Conservation (phyloP, 179 eudicot genomes). For the Patellifolia procumbens region DNA sequence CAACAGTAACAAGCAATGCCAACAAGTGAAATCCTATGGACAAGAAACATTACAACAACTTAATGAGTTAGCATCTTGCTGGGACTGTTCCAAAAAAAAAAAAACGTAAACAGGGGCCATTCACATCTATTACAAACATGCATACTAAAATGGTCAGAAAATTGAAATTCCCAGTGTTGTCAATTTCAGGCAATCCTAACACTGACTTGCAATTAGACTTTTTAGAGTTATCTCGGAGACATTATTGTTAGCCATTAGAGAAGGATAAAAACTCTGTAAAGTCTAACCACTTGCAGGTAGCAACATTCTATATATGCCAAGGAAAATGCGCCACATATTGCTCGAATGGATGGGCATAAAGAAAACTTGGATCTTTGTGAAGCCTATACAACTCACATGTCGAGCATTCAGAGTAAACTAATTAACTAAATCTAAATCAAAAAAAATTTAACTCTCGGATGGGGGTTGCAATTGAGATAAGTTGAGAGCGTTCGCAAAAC, state of each 20-base stretch:
- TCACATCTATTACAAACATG: not conserved
- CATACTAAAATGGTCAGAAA: not conserved
- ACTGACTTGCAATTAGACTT: not conserved
- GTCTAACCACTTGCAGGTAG: not conserved
- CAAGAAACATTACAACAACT: constrained; percentile 2
- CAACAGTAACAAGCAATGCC: not conserved
- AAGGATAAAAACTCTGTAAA: not conserved
- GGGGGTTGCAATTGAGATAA: no score
- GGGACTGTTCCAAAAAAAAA: not conserved
- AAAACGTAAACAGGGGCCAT: not conserved
- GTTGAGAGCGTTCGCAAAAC: no score
- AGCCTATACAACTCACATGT: not conserved
- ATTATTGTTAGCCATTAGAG: not conserved
- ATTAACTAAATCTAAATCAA: not conserved
- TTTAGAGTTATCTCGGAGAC: constrained; percentile 2
- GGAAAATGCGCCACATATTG: not conserved
- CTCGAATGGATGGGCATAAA: not conserved
- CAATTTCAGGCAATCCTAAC: constrained; percentile 9
- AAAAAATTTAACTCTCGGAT: no score
- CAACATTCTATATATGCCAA: not conserved
- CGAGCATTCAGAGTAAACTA: no score
- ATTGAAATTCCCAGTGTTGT: no score
- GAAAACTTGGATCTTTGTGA: not conserved
- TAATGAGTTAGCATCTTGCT: not conserved
- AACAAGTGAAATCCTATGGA: not conserved